Base-by-base conservation (phyloP, 2,329 filamentous ascomycete species). In the Teratosphaeria viscida region DNA sequence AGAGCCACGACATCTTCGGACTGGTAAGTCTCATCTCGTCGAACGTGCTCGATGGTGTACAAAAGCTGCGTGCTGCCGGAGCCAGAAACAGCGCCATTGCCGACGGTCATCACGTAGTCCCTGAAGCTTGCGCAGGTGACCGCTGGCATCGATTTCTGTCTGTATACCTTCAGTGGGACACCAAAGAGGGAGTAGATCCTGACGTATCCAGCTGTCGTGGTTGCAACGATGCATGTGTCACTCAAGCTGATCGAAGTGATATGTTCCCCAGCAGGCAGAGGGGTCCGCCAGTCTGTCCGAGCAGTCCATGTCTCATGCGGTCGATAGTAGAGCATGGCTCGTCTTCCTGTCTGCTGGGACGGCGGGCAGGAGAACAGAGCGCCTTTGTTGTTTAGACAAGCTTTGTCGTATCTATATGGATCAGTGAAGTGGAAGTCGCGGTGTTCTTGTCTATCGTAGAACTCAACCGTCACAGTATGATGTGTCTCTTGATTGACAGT, bases 361-460 rank as follows among this genome's bases (percentile, higher is more conserved):
- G 90, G 85, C 26, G 86, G 88, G 61, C 89, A 92, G 0, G 91
- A 88, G 71, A 96, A 96, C 0, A 96, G 80, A 0, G 90, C 82
- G 16, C 94, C 92, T 59, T 89, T 86, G 60, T 95, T 88, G 66
- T 89, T 80, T 5, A 99, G 79, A 69, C 92, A 97, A 23, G 94
- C 92, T 74, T 96, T 96, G 76, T 99, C 94, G 74, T 97, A 97
- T 3, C 91, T 81, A 71, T 91, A 96, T 0, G 91, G 92, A 71
- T 99, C 94, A 12, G 92, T 97, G 72, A 99, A 97, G 76, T 97
- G 94, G 68, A 96, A 96, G 72, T 97, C 91, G 55, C 92, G 84
- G 72, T 96, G 88, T 61, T 88, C 86, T 66, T 95, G 91, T 60
- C 91, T 88, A 73, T 99, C 95, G 72, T 97, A 96, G 72, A 99